Evolutionary conservation across 2,329 filamentous ascomycete genomes (phyloP).

Genomic region (Nothophoma quercina): DNA sequence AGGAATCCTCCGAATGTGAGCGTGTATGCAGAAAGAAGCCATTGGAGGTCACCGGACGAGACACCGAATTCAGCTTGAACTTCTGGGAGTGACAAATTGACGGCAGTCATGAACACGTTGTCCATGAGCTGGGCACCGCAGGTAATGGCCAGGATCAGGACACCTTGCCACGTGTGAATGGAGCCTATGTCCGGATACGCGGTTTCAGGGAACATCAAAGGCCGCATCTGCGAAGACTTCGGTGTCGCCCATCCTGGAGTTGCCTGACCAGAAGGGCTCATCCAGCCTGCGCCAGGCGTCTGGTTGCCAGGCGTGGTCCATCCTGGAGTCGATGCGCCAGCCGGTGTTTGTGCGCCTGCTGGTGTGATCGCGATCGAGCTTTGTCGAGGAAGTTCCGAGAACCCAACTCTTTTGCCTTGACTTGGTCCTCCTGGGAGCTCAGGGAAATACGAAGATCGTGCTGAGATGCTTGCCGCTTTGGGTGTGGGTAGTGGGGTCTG

Average conservation of each 20-base stretch:
- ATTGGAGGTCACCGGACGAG: constrained; percentile 11
- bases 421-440: constrained; percentile 2
- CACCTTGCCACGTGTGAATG: constrained; percentile 14
- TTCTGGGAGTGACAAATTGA: constrained; percentile 16
- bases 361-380: constrained; percentile 7
- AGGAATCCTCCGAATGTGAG: constrained; percentile 14
- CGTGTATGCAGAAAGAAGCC: constrained; percentile 14
- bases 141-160: constrained; percentile 5
- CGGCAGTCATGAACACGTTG: constrained; percentile 15
- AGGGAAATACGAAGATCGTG: constrained; percentile 16
- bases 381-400: constrained; percentile 3
- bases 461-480: constrained; percentile 14
- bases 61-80: constrained; percentile 14
- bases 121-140: constrained; percentile 17
- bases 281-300: constrained; percentile 13
- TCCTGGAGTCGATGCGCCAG: constrained; percentile 15
- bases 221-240: constrained; percentile 14
- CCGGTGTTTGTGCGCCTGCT: constrained; percentile 12
- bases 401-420: constrained; percentile 6
- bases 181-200: constrained; percentile 15
- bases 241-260: constrained; percentile 17
- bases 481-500: constrained; percentile 13
- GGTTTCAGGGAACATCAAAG: constrained; percentile 14
- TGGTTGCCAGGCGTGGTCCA: constrained; percentile 13
- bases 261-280: constrained; percentile 10